Conservation (phyloP, 2,329 filamentous ascomycete genomes). For the Pleurostoma richardsiae region DNA sequence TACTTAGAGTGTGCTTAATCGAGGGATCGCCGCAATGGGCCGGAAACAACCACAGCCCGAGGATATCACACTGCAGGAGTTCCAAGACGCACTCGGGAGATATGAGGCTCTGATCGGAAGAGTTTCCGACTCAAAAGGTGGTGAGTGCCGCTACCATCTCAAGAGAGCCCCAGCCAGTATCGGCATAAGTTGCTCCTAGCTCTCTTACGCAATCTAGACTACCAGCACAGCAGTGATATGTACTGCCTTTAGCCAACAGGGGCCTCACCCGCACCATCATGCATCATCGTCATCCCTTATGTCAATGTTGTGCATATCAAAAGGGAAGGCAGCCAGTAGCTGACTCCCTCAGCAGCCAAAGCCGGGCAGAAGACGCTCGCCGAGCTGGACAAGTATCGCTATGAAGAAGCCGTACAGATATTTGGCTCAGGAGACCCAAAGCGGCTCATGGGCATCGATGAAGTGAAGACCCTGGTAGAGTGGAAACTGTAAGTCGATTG, state of each 20-base stretch:
- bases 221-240: too few relatives aligned
- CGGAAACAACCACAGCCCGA: background rate
- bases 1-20: too few relatives aligned
- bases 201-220: too few relatives aligned
- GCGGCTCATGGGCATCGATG: slow-evolving; percentile 44
- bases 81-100: slow-evolving; percentile 13
- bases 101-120: slow-evolving; percentile 21
- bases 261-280: too few relatives aligned
- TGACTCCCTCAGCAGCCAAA: slow-evolving; percentile 32
- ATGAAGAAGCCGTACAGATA: slow-evolving; percentile 41
- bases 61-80: slow-evolving; percentile 18
- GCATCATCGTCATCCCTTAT: too few relatives aligned
- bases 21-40: background rate
- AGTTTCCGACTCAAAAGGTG: slow-evolving; percentile 38
- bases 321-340: background rate
- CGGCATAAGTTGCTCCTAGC: too few relatives aligned
- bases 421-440: slow-evolving; percentile 32
- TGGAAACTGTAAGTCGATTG: slow-evolving; percentile 62
- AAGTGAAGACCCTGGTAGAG: slow-evolving; percentile 57
- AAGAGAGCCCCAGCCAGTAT: too few relatives aligned
- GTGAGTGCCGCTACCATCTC: slow-evolving; percentile 21
- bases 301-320: background rate
- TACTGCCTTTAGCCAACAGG: too few relatives aligned
- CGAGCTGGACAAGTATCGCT: slow-evolving; percentile 57
- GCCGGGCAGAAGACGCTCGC: slow-evolving; percentile 43